Percentiles rank a stretch among this genome's conserved stretches.
These are phyloP conservation scores for Hericium coralloides DNA, from an alignment of 768 basidiomycete species.

Conservation along the genomic window DNA sequence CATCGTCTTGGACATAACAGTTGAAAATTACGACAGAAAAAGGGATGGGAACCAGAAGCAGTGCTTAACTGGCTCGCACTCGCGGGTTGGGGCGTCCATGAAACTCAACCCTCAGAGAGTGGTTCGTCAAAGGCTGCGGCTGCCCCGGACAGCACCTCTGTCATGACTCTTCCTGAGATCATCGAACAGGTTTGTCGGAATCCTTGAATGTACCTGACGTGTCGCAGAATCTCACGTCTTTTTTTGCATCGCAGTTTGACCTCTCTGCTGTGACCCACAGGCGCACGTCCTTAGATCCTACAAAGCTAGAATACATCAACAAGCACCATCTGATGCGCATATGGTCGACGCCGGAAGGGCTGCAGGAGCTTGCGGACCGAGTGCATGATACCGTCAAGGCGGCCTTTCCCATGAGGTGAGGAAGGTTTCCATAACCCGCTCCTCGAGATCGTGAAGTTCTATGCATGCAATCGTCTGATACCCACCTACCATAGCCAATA, in stretches of 20 bases:
- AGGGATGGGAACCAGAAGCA: conserved; percentile 87
- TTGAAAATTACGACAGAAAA: conserved; percentile 34
- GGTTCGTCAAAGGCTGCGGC: conserved; percentile 5
- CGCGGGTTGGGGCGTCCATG: conserved; percentile 81
- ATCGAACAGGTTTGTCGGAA: conserved; percentile 42
- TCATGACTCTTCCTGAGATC: conserved; percentile 57
- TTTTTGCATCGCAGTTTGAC: conserved; percentile 48
- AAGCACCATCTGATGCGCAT: conserved; percentile 68
- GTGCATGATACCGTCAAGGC: conserved; percentile 45
- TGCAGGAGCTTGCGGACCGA: conserved; percentile 44
- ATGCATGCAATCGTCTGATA: too few relatives aligned
- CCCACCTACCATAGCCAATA: not conserved
- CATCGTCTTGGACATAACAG: not conserved
- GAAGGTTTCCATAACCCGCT: not conserved
- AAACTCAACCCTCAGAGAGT: conserved; percentile 17
- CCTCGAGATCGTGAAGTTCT: not conserved
- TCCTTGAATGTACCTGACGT: not conserved
- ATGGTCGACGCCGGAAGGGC: conserved; percentile 41
- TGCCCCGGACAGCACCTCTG: conserved; percentile 55
- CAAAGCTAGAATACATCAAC: conserved; percentile 82
- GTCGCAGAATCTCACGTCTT: not conserved
- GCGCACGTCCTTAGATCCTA: conserved; percentile 69
- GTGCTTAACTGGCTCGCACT: conserved; percentile 90
- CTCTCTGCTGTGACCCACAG: conserved; percentile 70
- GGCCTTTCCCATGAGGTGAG: conserved; percentile 52